Conservation (phyloP, 2,329 filamentous ascomycete genomes). For the Talaromyces sp. region DNA sequence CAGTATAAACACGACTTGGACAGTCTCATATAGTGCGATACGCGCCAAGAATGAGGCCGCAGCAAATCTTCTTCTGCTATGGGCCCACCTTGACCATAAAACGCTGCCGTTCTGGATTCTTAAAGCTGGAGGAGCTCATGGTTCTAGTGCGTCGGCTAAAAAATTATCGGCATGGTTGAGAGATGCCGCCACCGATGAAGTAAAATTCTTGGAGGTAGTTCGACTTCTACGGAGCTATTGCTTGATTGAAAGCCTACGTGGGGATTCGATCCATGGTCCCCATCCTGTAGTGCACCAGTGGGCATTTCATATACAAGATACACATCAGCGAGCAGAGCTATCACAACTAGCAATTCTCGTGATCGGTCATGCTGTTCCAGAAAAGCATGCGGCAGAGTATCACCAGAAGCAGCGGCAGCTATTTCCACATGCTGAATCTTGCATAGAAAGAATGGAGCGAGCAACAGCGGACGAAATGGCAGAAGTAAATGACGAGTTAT, state of each 20-base stretch:
- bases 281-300: constrained; percentile 12
- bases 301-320: constrained; percentile 11
- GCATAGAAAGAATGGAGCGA: constrained; percentile 6
- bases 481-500: constrained; percentile 8
- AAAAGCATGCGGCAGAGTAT: not conserved
- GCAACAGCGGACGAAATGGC: not conserved
- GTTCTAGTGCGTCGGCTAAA: constrained; percentile 2
- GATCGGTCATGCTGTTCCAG: constrained; percentile 5
- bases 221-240: constrained; percentile 13
- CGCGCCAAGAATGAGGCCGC: not conserved
- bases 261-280: not conserved
- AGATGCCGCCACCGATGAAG: not conserved
- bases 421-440: constrained; percentile 3
- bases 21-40: constrained; percentile 9
- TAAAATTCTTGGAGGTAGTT: constrained; percentile 8
- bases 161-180: constrained; percentile 6
- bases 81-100: constrained; percentile 5
- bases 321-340: constrained; percentile 5
- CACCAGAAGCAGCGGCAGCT: constrained; percentile 8
- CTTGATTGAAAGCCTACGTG: constrained; percentile 5
- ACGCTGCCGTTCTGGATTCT: constrained; percentile 12
- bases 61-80: constrained; percentile 10
- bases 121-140: constrained; percentile 3
- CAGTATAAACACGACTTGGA: constrained; percentile 7
- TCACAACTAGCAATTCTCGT: constrained; percentile 7